These are phyloP conservation scores for Jackrogersella multiformis DNA, from an alignment of 495 filamentous ascomycete species.

Conservation along the genomic window DNA sequence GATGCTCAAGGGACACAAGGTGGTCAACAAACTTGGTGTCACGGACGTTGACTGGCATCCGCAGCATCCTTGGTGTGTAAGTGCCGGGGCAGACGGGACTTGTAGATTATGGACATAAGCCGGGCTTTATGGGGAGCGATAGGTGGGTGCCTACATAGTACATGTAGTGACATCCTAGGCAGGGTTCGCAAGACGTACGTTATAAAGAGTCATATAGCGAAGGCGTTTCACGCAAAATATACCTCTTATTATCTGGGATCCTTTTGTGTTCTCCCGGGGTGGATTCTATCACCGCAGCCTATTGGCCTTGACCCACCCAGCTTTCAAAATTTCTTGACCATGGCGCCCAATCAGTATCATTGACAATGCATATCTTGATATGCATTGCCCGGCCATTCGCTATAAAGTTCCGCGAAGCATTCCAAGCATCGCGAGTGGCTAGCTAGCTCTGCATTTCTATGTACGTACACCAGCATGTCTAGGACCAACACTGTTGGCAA, in stretches of 20 bases:
- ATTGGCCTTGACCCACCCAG: constrained; percentile 5
- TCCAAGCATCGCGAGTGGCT: constrained; percentile 11
- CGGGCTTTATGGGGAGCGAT: constrained; percentile 1
- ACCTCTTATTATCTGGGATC: constrained; percentile 6
- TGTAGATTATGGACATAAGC: constrained; percentile 58
- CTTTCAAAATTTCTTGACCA: constrained; percentile 9
- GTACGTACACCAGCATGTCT: background rate
- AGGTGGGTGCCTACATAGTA: constrained; percentile 27
- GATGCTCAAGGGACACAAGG: constrained; percentile 88
- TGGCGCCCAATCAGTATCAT: constrained; percentile 21
- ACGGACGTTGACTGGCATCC: constrained; percentile 96
- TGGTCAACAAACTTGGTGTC: constrained; percentile 82
- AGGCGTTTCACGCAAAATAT: constrained; percentile 35
- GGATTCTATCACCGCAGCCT: constrained; percentile 4
- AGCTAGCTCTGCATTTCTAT: background rate
- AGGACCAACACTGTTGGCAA: background rate
- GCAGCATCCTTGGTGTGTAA: constrained; percentile 89
- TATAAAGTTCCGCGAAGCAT: background rate
- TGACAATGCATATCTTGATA: background rate
- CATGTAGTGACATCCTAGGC: constrained; percentile 7
- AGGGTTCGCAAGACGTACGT: constrained; percentile 20
- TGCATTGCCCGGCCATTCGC: constrained; percentile 13
- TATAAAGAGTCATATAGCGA: constrained; percentile 34
- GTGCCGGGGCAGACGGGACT: constrained; percentile 92
- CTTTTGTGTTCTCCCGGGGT: constrained; percentile 1